Evolutionary conservation across 2,329 filamentous ascomycete genomes (phyloP), one percentile per base, ranked within the genome.

Genomic region (Penicillium sp.): DNA sequence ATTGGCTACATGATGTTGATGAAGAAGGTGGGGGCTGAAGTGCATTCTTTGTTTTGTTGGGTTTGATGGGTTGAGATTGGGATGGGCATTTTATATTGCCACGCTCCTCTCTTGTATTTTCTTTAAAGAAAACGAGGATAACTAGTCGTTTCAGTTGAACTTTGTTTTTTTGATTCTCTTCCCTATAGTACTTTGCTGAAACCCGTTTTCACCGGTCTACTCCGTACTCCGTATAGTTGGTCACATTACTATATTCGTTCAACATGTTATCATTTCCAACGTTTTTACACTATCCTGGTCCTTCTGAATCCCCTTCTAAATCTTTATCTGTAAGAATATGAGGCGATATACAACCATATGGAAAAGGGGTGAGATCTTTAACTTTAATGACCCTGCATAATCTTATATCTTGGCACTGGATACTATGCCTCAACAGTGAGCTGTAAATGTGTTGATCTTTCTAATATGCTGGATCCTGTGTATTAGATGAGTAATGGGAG

Each of bases 321-420:
- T 12, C 8, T 33, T 25, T 33, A 25, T 11, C 12, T n/a, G 14
- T n/a, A 6, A 33, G 17, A 45, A 28, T 5, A 19, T 10, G 17
- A 52, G 41, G 28, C 17, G 3, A 22, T 19, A 30, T 49, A 35
- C 22, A 43, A 14, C 17, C 43, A 31, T n/a, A 14, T 28, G 16
- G 12, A 43, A 2, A 25, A 26, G 36, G n/a, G 30, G 53, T 55
- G 40, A 55, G 53, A 55, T 51, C 47, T 36, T 55, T 51, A 55
- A 55, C 46, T 43, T 42, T 40, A 40, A 51, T 40, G n/a, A 14
- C 53, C 40, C 41, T 55, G 53, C 53, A 55, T 45, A 31, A 50
- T 43, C 41, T 36, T 26, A 55, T 14, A 12, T 45, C 53, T 55
- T 55, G 47, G 53, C 53, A 40, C 14, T 26, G 1, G 31, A 8